A percentile compares a stretch with the other conserved stretches of the same genome.
Conservation (phyloP, 1,139 yeast genomes). For the Pichia inconspicua region DNA sequence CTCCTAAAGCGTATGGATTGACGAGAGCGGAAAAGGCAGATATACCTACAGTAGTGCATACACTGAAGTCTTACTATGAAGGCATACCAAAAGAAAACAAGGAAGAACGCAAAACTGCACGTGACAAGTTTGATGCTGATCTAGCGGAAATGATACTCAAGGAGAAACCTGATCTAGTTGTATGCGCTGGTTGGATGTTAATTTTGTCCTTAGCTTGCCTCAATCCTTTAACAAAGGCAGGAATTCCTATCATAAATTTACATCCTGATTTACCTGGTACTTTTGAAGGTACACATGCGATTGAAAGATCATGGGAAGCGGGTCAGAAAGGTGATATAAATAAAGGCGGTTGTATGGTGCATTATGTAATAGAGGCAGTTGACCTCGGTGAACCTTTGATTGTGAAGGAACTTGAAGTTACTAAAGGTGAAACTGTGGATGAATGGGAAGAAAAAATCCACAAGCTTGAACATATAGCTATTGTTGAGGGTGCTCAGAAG, state of each 20-base stretch:
- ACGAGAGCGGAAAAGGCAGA: conserved; percentile 61
- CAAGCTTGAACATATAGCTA: conserved; percentile 74
- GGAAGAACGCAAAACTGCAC: conserved; percentile 47
- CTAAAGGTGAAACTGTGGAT: conserved; percentile 67
- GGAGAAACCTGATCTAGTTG: conserved; percentile 65
- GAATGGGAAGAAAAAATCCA: conserved; percentile 83
- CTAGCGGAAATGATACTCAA: conserved; percentile 58
- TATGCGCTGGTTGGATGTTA: conserved; percentile 98
- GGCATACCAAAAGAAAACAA: conserved; percentile 59
- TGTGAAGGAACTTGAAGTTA: conserved; percentile 66
- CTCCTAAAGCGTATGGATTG: conserved; percentile 75
- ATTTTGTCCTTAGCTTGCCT: conserved; percentile 75
- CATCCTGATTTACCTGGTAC: conserved; percentile 98
- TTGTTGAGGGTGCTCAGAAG: conserved; percentile 72
- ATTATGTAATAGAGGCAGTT: conserved; percentile 87
- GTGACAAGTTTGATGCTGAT: conserved; percentile 69
- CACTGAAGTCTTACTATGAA: conserved; percentile 65
- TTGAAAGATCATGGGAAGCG: conserved; percentile 91
- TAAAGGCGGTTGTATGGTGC: conserved; percentile 95
- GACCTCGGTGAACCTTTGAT: conserved; percentile 87
- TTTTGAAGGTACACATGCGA: conserved; percentile 95
- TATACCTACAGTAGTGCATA: conserved; percentile 66
- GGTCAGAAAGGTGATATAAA: conserved; percentile 73
- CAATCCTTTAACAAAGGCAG: conserved; percentile 50
- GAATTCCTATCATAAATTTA: conserved; percentile 75